Conservation (phyloP, 495 filamentous ascomycete species). For the Lophiostoma macrostomum region DNA sequence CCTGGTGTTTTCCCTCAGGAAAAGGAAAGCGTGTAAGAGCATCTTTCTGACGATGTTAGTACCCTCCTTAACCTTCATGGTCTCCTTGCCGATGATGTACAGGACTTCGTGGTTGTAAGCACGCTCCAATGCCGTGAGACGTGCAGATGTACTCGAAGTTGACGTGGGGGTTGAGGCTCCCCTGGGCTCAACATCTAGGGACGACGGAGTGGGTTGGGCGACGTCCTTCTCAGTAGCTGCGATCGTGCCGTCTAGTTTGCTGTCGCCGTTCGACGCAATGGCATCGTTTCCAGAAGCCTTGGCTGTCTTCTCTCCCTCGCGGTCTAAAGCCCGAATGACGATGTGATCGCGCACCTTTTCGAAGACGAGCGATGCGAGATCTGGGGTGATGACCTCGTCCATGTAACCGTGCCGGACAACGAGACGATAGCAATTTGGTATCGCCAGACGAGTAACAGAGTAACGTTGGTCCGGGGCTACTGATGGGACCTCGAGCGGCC, state of each 20-base stretch:
- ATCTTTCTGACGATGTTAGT: constrained; percentile 47
- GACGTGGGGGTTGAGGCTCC: constrained; percentile 5
- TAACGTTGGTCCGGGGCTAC: constrained; percentile 45
- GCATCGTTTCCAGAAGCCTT: not conserved
- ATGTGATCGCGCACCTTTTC: constrained; percentile 57
- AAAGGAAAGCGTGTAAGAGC: constrained; percentile 58
- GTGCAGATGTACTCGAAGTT: constrained; percentile 12
- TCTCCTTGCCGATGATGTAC: constrained; percentile 72
- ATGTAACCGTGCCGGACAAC: constrained; percentile 68
- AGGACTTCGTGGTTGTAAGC: constrained; percentile 61
- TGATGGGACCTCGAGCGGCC: constrained; percentile 34
- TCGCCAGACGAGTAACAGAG: constrained; percentile 45
- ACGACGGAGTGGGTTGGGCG: constrained; percentile 32
- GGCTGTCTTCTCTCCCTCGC: not conserved
- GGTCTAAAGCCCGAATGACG: constrained; percentile 26
- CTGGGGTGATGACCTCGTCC: constrained; percentile 61
- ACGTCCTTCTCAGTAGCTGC: constrained; percentile 3
- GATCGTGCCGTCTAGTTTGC: not conserved
- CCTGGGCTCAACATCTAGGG: constrained; percentile 7
- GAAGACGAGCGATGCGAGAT: constrained; percentile 58
- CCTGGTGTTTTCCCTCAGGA: constrained; percentile 59
- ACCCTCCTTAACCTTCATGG: constrained; percentile 53
- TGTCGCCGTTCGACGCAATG: not conserved
- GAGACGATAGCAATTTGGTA: constrained; percentile 62
- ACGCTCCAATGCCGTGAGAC: constrained; percentile 44